A percentile compares a stretch with the other conserved stretches of the same genome.
These are phyloP conservation scores for Ulota crispa DNA, from an alignment of 225 moss, liverwort and hornwort species.

Conservation along the genomic window DNA sequence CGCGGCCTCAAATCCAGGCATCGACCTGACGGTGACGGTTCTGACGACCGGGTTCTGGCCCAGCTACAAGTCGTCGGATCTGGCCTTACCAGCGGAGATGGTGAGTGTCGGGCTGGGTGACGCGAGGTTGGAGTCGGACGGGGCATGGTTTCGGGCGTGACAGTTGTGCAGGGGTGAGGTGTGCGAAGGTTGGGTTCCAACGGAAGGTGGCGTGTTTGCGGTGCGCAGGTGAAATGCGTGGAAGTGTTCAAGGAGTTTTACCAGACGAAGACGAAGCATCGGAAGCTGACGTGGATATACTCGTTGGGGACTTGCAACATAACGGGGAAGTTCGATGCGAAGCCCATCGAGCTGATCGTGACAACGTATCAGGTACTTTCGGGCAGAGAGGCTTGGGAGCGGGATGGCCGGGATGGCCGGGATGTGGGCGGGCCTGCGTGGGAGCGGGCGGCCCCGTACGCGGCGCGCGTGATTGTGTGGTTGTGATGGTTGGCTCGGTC, in stretches of 20 bases:
- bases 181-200: no score
- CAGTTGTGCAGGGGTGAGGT: no score
- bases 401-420: neutral
- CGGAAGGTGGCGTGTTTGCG: no score
- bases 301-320: constrained; percentile 92
- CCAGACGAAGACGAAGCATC: constrained; percentile 92
- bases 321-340: constrained; percentile 80
- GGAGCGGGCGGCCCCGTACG: neutral
- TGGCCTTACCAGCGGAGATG: constrained; percentile 91
- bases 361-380: constrained; percentile 83
- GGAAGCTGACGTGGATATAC: constrained; percentile 92
- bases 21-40: constrained; percentile 87
- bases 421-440: neutral
- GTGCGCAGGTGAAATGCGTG: constrained; percentile 78
- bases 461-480: no score
- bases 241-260: constrained; percentile 94
- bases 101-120: constrained; percentile 27
- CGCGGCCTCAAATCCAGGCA: constrained; percentile 64
- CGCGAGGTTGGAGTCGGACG: neutral
- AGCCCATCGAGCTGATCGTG: constrained; percentile 85
- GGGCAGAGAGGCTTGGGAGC: neutral
- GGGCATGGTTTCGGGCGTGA: neutral
- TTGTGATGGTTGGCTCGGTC: no score
- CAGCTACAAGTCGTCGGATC: constrained; percentile 90
- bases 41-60: constrained; percentile 95